Percentiles rank a stretch among this genome's conserved stretches.
These are phyloP conservation scores for Colletotrichum sp. DNA, from an alignment of 2,329 filamentous ascomycete species.

Conservation along the genomic window DNA sequence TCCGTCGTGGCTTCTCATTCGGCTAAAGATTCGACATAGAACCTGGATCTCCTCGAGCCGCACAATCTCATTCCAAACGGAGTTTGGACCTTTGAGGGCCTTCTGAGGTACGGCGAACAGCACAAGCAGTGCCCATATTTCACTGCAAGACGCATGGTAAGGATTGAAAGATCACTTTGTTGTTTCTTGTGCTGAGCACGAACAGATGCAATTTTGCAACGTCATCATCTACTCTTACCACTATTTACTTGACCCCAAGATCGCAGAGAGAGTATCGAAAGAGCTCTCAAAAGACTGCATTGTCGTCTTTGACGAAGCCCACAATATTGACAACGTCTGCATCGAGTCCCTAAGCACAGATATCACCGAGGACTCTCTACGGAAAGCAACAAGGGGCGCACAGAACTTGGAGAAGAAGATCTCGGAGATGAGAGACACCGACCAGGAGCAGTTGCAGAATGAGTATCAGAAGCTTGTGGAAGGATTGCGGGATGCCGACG, in stretches of 20 bases:
- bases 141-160: constrained; percentile 89
- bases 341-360: constrained; percentile 98
- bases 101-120: constrained; percentile 89
- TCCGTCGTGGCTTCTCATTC: not conserved
- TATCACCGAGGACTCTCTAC: constrained; percentile 90
- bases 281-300: constrained; percentile 98
- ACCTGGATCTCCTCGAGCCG: constrained; percentile 91
- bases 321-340: constrained; percentile 99
- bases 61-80: constrained; percentile 94
- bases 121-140: constrained; percentile 99
- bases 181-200: not conserved
- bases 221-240: constrained; percentile 99
- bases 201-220: constrained; percentile 96
- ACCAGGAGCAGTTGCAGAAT: constrained; percentile 90
- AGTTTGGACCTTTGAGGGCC: constrained; percentile 92
- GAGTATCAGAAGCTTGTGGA: constrained; percentile 97
- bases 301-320: constrained; percentile 97
- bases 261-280: constrained; percentile 92
- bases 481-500: constrained; percentile 85
- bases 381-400: constrained; percentile 88
- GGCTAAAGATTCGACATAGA: constrained; percentile 53
- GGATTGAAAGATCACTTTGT: constrained; percentile 21
- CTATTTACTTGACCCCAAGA: constrained; percentile 96
- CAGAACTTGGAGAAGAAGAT: constrained; percentile 92
- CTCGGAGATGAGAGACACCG: constrained; percentile 91